These are phyloP conservation scores for Solanum okadae DNA, from an alignment of 257 asterid species.

Conservation along the genomic window DNA sequence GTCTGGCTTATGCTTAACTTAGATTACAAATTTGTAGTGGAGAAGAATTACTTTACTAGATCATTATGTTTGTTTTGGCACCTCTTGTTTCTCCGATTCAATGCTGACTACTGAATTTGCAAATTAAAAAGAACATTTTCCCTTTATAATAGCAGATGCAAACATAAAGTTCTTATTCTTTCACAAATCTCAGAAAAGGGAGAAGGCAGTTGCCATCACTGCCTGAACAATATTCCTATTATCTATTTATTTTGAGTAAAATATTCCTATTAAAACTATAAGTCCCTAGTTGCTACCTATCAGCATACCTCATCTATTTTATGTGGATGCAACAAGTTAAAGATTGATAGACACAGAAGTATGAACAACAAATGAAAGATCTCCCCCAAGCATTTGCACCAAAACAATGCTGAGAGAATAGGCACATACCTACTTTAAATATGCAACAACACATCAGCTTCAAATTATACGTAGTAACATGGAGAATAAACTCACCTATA, in stretches of 20 bases:
- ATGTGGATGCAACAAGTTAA: background rate
- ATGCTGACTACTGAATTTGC: background rate
- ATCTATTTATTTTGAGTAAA: background rate
- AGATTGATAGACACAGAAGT: background rate
- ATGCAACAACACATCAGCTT: background rate
- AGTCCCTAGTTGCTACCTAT: background rate
- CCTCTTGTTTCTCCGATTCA: background rate
- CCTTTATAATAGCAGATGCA: background rate
- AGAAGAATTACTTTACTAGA: background rate
- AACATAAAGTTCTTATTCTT: background rate
- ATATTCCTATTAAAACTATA: background rate
- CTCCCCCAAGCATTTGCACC: background rate
- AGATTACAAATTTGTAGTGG: background rate
- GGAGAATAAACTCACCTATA: conserved; percentile 50
- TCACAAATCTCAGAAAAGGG: background rate
- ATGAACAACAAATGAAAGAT: background rate
- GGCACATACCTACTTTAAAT: background rate
- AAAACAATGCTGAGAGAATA: background rate
- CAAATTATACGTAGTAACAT: background rate
- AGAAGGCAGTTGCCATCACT: background rate
- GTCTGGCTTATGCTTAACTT: background rate
- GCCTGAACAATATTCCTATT: background rate
- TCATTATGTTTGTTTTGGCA: background rate
- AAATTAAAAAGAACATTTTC: background rate
- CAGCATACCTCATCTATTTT: background rate